phyloP scores from a whole-genome alignment of 2,329 filamentous ascomycete species.

The Karstenula rhodostoma region DNA sequence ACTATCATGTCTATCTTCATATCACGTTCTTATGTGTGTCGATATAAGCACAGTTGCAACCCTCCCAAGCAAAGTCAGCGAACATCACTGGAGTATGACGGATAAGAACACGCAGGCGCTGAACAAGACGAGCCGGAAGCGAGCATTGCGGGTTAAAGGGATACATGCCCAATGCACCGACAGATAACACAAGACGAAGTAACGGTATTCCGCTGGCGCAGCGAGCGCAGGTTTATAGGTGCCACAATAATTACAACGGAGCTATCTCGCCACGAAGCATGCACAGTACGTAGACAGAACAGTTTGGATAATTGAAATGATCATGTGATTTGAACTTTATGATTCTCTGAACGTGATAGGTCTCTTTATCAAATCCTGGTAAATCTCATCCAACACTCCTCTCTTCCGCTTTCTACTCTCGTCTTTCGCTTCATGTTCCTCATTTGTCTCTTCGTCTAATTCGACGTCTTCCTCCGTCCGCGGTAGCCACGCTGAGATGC shows the following conservation, averaged over 20 bases:
- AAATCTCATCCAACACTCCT: slow-evolving; percentile 81
- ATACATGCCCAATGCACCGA: background rate
- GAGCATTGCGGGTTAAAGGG: background rate
- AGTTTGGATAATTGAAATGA: background rate
- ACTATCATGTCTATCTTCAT: background rate
- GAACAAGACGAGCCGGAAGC: background rate
- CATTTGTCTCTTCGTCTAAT: slow-evolving; percentile 54
- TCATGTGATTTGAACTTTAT: slow-evolving; percentile 8
- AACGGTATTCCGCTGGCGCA: background rate
- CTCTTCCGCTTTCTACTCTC: slow-evolving; percentile 69
- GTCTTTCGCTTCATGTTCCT: slow-evolving; percentile 43
- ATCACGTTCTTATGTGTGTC: background rate
- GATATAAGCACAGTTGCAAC: background rate
- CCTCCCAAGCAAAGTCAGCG: background rate
- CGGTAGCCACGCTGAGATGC: slow-evolving; percentile 81
- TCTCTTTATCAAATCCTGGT: slow-evolving; percentile 75
- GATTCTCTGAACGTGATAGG: slow-evolving; percentile 66
- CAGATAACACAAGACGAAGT: background rate
- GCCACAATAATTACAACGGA: background rate
- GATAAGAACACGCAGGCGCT: background rate
- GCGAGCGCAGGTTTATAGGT: background rate
- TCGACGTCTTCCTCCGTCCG: slow-evolving; percentile 58
- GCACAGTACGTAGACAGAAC: background rate
- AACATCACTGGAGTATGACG: background rate
- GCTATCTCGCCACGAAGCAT: background rate